Base-by-base conservation (phyloP, 176 grass and related monocot species). In the Lolium rigidum region DNA sequence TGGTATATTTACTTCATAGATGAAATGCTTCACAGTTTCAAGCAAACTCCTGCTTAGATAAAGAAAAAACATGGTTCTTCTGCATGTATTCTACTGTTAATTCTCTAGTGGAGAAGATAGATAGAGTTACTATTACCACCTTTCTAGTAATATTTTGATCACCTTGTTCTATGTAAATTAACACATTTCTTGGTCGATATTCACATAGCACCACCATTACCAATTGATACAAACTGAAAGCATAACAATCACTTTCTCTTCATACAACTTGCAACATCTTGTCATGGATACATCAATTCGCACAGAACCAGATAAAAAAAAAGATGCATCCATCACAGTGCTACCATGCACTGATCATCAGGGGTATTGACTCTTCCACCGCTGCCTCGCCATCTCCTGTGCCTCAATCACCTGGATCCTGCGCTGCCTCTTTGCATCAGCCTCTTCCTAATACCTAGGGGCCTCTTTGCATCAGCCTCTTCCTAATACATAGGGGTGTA, bases 201-300 rank as follows among this genome's bases (percentile, higher is more conserved):
- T 59, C 57, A 59, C 57, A 57, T n/a, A 59, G 5, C 7, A 47
- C 6, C 57, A 59, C 6, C 18, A 20, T 57, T 59, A 59, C 7
- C 2, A 59, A 59, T 59, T n/a, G 20, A 57, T 20, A 57, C 20
- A 59, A 10, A 59, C 20, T 1, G 20, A 59, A 59, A 59, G 18
- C 20, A 59, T n/a, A 59, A 59, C 56, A 59, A 57, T 59, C 8
- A 59, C 12, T n/a, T 21, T n/a, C 56, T 59, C 56, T 59, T 10
- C 10, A 22, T 21, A 22, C 57, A 60, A 22, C 57, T 60, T 60
- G 20, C 57, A 60, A 60, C 56, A 10, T 60, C 57, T 60, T 21
- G 57, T 21, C 57, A 60, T 60, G 57, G 57, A 60, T 60, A 60
- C 57, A 60, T 60, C n/a, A 60, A n/a, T 22, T 60, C 57, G n/a